Percentiles rank a stretch among this genome's conserved stretches.
These are phyloP conservation scores for Drechslerella dactyloides DNA, from an alignment of 2,329 filamentous ascomycete species.

Conservation along the genomic window DNA sequence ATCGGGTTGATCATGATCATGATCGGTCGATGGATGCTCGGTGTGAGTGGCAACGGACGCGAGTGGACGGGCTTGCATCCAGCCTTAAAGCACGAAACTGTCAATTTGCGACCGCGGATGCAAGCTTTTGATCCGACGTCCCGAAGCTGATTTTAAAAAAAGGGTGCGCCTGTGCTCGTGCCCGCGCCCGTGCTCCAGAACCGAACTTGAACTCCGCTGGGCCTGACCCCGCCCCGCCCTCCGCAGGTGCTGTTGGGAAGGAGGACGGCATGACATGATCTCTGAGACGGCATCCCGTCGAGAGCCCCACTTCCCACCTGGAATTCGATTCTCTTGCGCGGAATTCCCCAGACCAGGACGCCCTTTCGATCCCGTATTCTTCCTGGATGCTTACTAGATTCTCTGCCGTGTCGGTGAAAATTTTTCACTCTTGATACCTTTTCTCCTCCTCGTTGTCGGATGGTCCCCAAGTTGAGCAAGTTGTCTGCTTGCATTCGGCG, in stretches of 20 bases:
- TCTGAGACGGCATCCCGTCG: constrained; percentile 35
- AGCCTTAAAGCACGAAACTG: constrained; percentile 7
- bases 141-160: constrained; percentile 11
- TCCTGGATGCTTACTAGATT: constrained; percentile 1
- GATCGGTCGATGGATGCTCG: constrained; percentile 16
- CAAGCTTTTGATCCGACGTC: constrained; percentile 8
- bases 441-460: not conserved
- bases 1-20: constrained; percentile 21
- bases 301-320: constrained; percentile 25
- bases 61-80: not conserved
- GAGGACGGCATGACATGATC: constrained; percentile 48
- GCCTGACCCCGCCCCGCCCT: constrained; percentile 28
- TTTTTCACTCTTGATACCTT: constrained; percentile 2
- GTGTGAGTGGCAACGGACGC: constrained; percentile 34
- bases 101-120: constrained; percentile 10
- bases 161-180: not conserved
- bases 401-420: constrained; percentile 41
- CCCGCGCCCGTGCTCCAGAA: not conserved
- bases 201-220: no score
- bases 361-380: constrained; percentile 17
- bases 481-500: constrained; percentile 9
- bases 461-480: constrained; percentile 8
- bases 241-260: constrained; percentile 13
- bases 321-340: constrained; percentile 13
- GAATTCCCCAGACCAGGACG: constrained; percentile 32